phyloP scores from a whole-genome alignment of 2,329 filamentous ascomycete species.

The Trichoderma breve region DNA sequence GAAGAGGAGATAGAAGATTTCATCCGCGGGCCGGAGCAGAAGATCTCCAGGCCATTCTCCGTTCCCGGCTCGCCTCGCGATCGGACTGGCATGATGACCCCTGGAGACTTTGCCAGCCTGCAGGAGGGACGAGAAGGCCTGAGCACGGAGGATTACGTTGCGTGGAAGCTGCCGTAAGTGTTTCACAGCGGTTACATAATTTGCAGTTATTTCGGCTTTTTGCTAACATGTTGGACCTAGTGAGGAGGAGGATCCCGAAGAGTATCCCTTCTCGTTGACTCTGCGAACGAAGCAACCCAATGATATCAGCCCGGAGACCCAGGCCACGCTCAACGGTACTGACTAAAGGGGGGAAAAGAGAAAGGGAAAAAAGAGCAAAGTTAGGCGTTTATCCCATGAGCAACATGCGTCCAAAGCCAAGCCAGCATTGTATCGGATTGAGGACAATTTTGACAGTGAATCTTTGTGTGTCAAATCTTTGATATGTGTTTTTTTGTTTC shows the following conservation, averaged over 20 bases:
- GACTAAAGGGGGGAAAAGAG: not conserved
- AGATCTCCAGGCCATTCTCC: slow-evolving; percentile 91
- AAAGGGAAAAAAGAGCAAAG: not conserved
- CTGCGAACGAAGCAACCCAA: slow-evolving; percentile 51
- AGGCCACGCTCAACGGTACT: slow-evolving; percentile 24
- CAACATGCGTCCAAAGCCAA: not conserved
- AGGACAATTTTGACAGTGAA: not conserved
- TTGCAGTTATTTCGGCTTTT: not conserved
- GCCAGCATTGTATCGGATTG: slow-evolving; percentile 2
- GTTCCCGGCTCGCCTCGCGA: slow-evolving; percentile 91
- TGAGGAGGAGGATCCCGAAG: slow-evolving; percentile 89
- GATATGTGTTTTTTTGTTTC: slow-evolving; percentile 12
- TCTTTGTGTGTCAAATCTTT: slow-evolving; percentile 5
- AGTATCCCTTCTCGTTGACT: slow-evolving; percentile 60
- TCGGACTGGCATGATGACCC: slow-evolving; percentile 96
- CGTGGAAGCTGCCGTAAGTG: slow-evolving; percentile 96
- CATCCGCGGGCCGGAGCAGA: slow-evolving; percentile 88
- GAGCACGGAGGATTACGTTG: slow-evolving; percentile 94
- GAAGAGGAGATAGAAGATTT: slow-evolving; percentile 66
- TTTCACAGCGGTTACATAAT: not conserved
- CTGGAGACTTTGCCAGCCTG: slow-evolving; percentile 92
- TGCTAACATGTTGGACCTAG: slow-evolving; percentile 44
- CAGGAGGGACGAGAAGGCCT: slow-evolving; percentile 92
- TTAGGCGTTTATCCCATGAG: not conserved
- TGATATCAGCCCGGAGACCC: slow-evolving; percentile 32